Evolutionary conservation across 257 asterid species (phyloP).

Genomic region (Agastache rugosa): DNA sequence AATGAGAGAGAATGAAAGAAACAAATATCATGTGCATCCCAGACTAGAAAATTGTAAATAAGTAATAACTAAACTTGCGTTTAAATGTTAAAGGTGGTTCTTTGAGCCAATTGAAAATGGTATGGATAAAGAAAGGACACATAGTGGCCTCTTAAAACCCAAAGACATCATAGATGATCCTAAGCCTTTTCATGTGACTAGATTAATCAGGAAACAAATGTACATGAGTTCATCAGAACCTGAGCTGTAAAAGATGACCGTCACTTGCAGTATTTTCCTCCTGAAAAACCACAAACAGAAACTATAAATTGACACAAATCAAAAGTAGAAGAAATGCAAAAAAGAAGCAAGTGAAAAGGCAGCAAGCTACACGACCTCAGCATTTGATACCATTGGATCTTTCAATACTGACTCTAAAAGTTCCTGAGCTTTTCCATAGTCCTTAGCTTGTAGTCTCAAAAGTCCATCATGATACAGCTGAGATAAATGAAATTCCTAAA

Average conservation of each 20-base stretch:
- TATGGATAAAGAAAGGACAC: slow-evolving; percentile 9
- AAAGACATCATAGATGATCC: not conserved
- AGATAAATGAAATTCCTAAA: slow-evolving; percentile 89
- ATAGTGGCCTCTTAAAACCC: slow-evolving; percentile 25
- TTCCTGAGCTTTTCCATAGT: slow-evolving; percentile 82
- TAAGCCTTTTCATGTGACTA: not conserved
- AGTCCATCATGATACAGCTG: slow-evolving; percentile 95
- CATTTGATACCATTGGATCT: slow-evolving; percentile 83
- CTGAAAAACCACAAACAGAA: slow-evolving; percentile 50
- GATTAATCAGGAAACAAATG: slow-evolving; percentile 20
- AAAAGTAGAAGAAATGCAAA: slow-evolving; percentile 19
- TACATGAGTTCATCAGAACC: slow-evolving; percentile 51
- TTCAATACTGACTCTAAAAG: slow-evolving; percentile 76
- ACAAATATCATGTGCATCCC: slow-evolving; percentile 13
- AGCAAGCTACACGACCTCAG: slow-evolving; percentile 61
- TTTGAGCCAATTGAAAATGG: slow-evolving; percentile 23
- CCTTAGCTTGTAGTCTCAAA: slow-evolving; percentile 78
- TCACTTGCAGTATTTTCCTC: slow-evolving; percentile 74
- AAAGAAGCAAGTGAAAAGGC: slow-evolving; percentile 29
- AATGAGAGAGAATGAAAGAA: slow-evolving; percentile 12
- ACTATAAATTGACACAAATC: slow-evolving; percentile 24
- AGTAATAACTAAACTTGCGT: slow-evolving; percentile 18
- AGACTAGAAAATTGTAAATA: slow-evolving; percentile 18
- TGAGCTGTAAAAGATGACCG: slow-evolving; percentile 95
- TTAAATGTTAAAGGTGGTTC: slow-evolving; percentile 19